Conservation (phyloP, 179 eudicot genomes). For the Actinidia chinensis region DNA sequence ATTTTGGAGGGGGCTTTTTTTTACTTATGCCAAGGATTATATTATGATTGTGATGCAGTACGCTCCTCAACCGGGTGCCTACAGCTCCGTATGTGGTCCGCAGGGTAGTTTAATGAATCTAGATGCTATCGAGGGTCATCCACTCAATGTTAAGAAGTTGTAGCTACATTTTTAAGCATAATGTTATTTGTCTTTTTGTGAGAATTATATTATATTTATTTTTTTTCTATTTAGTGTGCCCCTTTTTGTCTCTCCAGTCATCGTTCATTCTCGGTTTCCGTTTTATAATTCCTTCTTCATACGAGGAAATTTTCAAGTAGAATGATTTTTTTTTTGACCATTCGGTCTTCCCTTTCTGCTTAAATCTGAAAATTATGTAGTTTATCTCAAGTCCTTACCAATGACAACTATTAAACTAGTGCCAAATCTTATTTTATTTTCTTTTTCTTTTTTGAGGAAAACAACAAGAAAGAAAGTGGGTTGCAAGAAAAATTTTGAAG, state of each 20-base stretch:
- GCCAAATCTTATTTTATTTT: neutral
- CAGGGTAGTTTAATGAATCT: slow-evolving; percentile 56
- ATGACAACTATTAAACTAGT: neutral
- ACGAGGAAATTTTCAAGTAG: neutral
- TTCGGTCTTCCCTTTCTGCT: neutral
- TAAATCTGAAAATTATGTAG: neutral
- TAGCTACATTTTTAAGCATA: neutral
- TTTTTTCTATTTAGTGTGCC: neutral
- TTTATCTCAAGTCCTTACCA: neutral
- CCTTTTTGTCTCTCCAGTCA: neutral
- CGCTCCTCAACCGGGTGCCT: slow-evolving; percentile 67
- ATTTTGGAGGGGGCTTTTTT: too few relatives aligned
- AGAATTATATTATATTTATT: neutral
- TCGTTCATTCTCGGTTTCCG: neutral
- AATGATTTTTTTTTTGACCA: neutral
- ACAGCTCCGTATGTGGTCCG: slow-evolving; percentile 79
- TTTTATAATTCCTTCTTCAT: neutral
- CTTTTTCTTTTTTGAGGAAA: neutral
- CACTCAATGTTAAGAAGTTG: neutral
- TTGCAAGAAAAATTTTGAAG: neutral
- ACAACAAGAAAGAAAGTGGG: neutral
- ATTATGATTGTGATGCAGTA: slow-evolving; percentile 75
- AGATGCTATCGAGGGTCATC: neutral
- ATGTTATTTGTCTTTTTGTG: neutral
- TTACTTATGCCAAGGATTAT: slow-evolving; percentile 74